Percentiles rank a stretch among this genome's conserved stretches.
Evolutionary conservation across 2,329 filamentous ascomycete genomes (phyloP).

Genomic region (Aureobasidium sp.): DNA sequence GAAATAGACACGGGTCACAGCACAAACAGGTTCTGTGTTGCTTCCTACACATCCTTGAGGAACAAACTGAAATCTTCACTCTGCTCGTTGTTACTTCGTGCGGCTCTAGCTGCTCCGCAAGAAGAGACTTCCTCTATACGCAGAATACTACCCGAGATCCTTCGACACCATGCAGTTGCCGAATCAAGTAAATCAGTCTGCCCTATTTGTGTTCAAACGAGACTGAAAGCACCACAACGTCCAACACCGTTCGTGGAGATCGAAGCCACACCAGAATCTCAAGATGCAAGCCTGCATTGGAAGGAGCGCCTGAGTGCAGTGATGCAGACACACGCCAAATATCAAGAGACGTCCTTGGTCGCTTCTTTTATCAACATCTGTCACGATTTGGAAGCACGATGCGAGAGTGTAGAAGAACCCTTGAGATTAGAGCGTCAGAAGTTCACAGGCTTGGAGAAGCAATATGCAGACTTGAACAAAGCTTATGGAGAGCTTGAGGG

Average conservation of each 20-base stretch:
- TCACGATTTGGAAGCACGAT: slow-evolving; percentile 47
- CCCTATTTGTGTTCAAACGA: background rate
- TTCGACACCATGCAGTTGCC: slow-evolving; percentile 15
- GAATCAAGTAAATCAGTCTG: background rate
- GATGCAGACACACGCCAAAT: slow-evolving; percentile 34
- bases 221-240: background rate
- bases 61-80: slow-evolving; percentile 2
- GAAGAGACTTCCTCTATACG: slow-evolving; percentile 9
- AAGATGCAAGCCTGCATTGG: slow-evolving; percentile 38
- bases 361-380: slow-evolving; percentile 45
- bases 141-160: background rate
- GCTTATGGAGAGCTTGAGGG: slow-evolving; percentile 31
- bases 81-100: slow-evolving; percentile 12
- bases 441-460: slow-evolving; percentile 26
- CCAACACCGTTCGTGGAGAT: slow-evolving; percentile 27
- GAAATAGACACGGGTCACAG: background rate
- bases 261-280: slow-evolving; percentile 29
- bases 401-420: slow-evolving; percentile 46
- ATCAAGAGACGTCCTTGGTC: slow-evolving; percentile 40
- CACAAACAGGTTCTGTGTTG: background rate
- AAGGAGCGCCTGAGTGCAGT: slow-evolving; percentile 35
- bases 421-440: slow-evolving; percentile 37
- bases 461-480: slow-evolving; percentile 28
- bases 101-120: slow-evolving; percentile 8
- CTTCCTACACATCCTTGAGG: background rate